Evolutionary conservation across 345 rosid genomes (phyloP).

Genomic region (Eucalyptus urophylla): DNA sequence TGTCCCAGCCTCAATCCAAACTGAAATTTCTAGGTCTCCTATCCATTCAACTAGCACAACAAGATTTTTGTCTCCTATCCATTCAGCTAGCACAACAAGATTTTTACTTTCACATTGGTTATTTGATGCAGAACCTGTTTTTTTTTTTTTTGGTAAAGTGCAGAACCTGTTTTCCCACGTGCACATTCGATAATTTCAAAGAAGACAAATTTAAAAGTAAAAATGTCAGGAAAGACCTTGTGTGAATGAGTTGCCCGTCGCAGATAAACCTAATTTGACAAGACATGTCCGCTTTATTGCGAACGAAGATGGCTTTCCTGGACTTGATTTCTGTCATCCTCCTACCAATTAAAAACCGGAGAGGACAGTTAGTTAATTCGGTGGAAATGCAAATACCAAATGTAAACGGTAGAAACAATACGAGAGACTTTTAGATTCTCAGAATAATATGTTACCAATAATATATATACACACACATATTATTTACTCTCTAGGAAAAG

Average conservation of each 20-base stretch:
- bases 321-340: background rate
- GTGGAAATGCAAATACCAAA: background rate
- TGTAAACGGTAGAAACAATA: background rate
- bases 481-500: background rate
- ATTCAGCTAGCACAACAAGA: background rate
- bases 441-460: background rate
- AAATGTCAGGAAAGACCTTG: background rate
- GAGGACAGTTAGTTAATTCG: background rate
- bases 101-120: background rate
- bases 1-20: background rate
- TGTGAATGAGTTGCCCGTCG: background rate
- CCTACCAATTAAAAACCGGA: background rate
- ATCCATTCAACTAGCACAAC: background rate
- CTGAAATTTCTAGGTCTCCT: background rate
- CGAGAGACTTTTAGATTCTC: background rate
- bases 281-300: background rate
- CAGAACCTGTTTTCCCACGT: background rate
- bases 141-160: no score
- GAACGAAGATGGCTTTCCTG: background rate
- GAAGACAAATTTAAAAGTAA: background rate
- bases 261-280: background rate
- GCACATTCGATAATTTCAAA: background rate
- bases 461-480: no score
- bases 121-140: background rate
- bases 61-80: background rate